These are phyloP conservation scores for Cytospora paraplurivora DNA, from an alignment of 2,329 filamentous ascomycete species.

Conservation along the genomic window DNA sequence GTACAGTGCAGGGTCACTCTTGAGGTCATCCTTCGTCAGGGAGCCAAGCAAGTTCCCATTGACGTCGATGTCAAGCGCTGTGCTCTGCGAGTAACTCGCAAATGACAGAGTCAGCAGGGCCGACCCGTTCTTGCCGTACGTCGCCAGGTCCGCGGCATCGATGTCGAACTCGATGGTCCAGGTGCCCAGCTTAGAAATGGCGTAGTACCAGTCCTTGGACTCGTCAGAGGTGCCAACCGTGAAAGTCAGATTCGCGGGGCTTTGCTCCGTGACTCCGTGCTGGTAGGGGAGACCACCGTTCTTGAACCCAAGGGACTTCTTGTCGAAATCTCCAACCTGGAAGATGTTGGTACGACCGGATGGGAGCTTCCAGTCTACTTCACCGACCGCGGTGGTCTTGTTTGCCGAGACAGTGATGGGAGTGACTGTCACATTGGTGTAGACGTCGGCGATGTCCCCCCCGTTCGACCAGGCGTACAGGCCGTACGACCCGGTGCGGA, in stretches of 20 bases:
- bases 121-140: conserved; percentile 30
- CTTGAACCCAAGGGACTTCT: conserved; percentile 47
- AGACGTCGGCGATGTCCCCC: conserved; percentile 46
- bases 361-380: conserved; percentile 45
- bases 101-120: conserved; percentile 46
- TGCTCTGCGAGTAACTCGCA: conserved; percentile 48
- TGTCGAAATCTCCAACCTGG: conserved; percentile 52
- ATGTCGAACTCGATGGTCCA: conserved; percentile 41
- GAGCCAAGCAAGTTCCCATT: conserved; percentile 45
- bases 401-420: conserved; percentile 42
- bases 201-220: conserved; percentile 52
- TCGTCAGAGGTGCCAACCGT: conserved; percentile 41
- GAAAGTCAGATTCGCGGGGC: conserved; percentile 49
- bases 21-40: conserved; percentile 41
- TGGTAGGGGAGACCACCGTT: conserved; percentile 46
- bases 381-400: conserved; percentile 41
- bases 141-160: conserved; percentile 11
- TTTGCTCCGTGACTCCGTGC: conserved; percentile 47
- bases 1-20: conserved; percentile 50
- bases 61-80: conserved; percentile 50
- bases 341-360: conserved; percentile 45
- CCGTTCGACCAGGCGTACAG: conserved; percentile 55
- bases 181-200: conserved; percentile 43
- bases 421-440: conserved; percentile 46
- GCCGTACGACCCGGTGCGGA: conserved; percentile 48